These are phyloP conservation scores for Ceratorhiza oryzae-sativae DNA, from an alignment of 1,284 basidiomycete genomes.

Conservation along the genomic window DNA sequence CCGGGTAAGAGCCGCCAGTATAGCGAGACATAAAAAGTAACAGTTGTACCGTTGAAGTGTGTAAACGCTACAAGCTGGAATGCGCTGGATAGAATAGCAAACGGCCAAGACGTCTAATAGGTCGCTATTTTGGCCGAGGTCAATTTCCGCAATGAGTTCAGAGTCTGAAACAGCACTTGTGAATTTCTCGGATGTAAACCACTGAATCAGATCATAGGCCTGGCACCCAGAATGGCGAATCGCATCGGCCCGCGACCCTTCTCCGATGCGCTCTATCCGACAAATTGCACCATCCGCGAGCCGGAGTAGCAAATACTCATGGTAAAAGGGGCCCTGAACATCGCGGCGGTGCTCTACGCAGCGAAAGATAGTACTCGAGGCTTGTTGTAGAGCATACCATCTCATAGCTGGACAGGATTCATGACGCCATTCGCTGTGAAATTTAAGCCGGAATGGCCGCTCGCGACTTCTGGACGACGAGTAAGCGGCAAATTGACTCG, in stretches of 20 bases:
- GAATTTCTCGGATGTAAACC: background rate
- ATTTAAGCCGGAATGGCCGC: background rate
- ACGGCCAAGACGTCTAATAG: background rate
- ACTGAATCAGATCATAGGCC: background rate
- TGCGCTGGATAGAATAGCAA: background rate
- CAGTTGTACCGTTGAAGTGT: conserved; percentile 12
- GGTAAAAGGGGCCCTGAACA: background rate
- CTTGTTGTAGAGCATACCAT: background rate
- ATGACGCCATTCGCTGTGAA: background rate
- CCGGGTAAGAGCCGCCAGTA: background rate
- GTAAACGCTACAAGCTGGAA: background rate
- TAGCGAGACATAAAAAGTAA: background rate
- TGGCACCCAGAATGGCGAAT: background rate
- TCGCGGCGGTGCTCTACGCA: background rate
- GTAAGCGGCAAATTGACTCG: background rate
- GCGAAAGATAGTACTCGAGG: background rate
- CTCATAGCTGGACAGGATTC: background rate
- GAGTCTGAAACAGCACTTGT: background rate
- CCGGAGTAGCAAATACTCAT: background rate
- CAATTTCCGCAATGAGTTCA: background rate
- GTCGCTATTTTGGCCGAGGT: background rate
- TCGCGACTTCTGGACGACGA: background rate
- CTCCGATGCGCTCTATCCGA: background rate
- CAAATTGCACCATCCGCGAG: background rate
- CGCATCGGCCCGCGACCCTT: background rate